Percentiles rank a stretch among this genome's conserved stretches.
phyloP scores from a whole-genome alignment of 345 rosid species.

The Garcia nutans region DNA sequence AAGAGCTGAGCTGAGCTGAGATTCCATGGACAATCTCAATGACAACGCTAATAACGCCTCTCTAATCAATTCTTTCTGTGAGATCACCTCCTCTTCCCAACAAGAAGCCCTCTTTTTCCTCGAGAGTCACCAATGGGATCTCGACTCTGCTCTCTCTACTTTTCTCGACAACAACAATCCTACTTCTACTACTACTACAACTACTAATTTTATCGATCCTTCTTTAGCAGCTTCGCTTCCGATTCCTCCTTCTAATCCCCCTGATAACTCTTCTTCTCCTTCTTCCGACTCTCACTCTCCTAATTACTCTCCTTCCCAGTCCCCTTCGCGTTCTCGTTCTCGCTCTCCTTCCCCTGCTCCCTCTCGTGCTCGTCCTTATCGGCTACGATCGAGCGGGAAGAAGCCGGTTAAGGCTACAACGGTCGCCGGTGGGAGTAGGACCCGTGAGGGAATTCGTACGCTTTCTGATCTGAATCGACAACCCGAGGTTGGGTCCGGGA shows the following conservation, averaged over 20 bases:
- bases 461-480: constrained; percentile 81
- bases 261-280: constrained; percentile 40
- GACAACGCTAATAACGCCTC: constrained; percentile 22
- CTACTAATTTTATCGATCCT: neutral
- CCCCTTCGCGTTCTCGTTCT: constrained; percentile 59
- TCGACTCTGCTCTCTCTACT: constrained; percentile 88
- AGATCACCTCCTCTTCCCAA: constrained; percentile 78
- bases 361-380: constrained; percentile 33
- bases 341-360: constrained; percentile 41
- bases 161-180: constrained; percentile 55
- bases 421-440: constrained; percentile 36
- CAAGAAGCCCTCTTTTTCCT: constrained; percentile 86
- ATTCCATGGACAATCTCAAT: constrained; percentile 13
- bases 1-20: neutral
- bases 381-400: constrained; percentile 53
- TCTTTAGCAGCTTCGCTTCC: neutral
- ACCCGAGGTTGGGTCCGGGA: constrained; percentile 28
- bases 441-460: constrained; percentile 63
- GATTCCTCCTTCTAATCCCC: constrained; percentile 13
- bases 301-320: constrained; percentile 52
- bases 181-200: too few species aligned
- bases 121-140: constrained; percentile 84
- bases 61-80: constrained; percentile 65
- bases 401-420: constrained; percentile 37
- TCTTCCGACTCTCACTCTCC: constrained; percentile 34